Percentiles rank a stretch among this genome's conserved stretches.
Conservation (phyloP, 345 rosid genomes). For the Arabis alpina region DNA sequence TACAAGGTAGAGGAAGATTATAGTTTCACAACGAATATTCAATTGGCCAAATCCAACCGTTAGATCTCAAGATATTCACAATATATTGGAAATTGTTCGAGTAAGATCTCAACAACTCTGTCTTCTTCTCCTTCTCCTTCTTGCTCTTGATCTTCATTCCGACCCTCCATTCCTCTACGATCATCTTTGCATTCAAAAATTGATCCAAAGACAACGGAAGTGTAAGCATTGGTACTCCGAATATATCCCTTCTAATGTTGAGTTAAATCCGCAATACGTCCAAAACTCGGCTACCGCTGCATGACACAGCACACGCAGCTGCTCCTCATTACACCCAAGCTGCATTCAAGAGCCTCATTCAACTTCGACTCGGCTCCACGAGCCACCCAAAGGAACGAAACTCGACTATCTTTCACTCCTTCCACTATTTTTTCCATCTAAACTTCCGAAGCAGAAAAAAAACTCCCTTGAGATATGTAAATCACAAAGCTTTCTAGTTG, state of each 20-base stretch:
- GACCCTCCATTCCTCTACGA: slow-evolving; percentile 61
- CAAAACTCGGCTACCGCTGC: slow-evolving; percentile 60
- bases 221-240: slow-evolving; percentile 52
- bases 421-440: slow-evolving; percentile 50
- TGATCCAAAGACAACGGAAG: slow-evolving; percentile 70
- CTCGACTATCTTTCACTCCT: slow-evolving; percentile 46
- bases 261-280: slow-evolving; percentile 76
- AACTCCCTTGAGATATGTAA: slow-evolving; percentile 54
- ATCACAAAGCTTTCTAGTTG: slow-evolving; percentile 49
- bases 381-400: slow-evolving; percentile 51
- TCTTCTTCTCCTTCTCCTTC: background rate
- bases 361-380: slow-evolving; percentile 34
- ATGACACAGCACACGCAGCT: slow-evolving; percentile 58
- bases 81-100: no score
- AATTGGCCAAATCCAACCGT: no score
- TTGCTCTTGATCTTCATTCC: slow-evolving; percentile 49
- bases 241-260: slow-evolving; percentile 56
- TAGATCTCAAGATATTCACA: no score
- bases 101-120: slow-evolving; percentile 26
- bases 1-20: no score
- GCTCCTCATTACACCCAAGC: slow-evolving; percentile 33
- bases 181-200: slow-evolving; percentile 46
- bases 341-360: slow-evolving; percentile 25
- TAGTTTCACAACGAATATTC: no score
- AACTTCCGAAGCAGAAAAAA: slow-evolving; percentile 38